Conservation (phyloP, 257 asterid species). For the Craterostigma plantagineum region DNA sequence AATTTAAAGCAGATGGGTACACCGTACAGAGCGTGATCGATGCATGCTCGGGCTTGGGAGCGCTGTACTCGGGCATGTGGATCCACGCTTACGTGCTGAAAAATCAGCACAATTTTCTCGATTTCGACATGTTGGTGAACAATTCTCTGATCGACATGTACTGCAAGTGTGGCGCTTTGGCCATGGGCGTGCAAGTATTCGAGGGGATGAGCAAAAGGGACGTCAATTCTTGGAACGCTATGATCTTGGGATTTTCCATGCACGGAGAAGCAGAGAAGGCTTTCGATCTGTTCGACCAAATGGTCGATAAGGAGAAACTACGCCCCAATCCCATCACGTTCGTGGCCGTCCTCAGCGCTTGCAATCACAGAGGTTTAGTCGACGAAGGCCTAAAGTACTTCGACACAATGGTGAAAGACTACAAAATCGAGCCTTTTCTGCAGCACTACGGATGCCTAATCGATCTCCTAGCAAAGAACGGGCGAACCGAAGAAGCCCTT, state of each 20-base stretch:
- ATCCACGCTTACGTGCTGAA: constrained; percentile 41
- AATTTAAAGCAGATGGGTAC: constrained; percentile 56
- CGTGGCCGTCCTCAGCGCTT: constrained; percentile 45
- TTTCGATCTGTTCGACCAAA: constrained; percentile 22
- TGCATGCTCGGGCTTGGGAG: constrained; percentile 64
- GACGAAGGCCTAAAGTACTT: constrained; percentile 38
- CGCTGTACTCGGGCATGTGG: constrained; percentile 62
- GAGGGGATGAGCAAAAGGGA: constrained; percentile 32
- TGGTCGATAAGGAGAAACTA: constrained; percentile 29
- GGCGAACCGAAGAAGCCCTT: constrained; percentile 41
- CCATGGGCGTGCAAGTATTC: constrained; percentile 46
- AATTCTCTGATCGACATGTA: constrained; percentile 67
- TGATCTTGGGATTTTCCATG: constrained; percentile 44
- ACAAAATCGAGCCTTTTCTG: constrained; percentile 37
- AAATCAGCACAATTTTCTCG: constrained; percentile 11
- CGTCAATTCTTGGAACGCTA: constrained; percentile 57
- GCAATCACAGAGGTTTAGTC: constrained; percentile 61
- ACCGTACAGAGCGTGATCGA: constrained; percentile 54
- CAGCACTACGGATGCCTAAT: constrained; percentile 73
- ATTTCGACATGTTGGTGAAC: constrained; percentile 26
- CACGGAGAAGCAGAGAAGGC: constrained; percentile 47
- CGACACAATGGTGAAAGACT: constrained; percentile 27
- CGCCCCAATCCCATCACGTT: constrained; percentile 56
- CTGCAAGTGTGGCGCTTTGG: constrained; percentile 55
- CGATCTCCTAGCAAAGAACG: constrained; percentile 55